Percentiles rank a stretch among this genome's conserved stretches.
phyloP scores from a whole-genome alignment of 2,329 filamentous ascomycete species.

The Colletotrichum caudatum region DNA sequence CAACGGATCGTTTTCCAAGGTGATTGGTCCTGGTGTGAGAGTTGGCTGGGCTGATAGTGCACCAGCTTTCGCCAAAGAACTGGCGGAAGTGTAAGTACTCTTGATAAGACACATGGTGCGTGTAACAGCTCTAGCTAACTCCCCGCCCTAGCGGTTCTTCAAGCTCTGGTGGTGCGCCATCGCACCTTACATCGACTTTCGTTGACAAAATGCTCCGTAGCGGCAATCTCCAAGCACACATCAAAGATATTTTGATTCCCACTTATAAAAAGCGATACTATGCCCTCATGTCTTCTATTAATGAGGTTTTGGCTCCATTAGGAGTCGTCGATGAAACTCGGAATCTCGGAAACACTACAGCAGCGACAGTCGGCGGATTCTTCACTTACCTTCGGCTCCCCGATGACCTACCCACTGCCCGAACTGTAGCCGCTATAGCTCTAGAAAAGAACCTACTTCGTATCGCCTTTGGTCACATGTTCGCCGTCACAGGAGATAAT shows the following conservation, averaged over 20 bases:
- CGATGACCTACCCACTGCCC: constrained; percentile 1
- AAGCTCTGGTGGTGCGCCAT: constrained; percentile 46
- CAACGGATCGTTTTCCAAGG: constrained; percentile 94
- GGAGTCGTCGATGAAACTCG: not conserved
- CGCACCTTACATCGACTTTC: constrained; percentile 14
- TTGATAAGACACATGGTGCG: not conserved
- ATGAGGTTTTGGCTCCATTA: constrained; percentile 42
- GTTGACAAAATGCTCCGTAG: constrained; percentile 43
- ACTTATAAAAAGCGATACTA: constrained; percentile 43
- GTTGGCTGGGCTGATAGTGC: constrained; percentile 88
- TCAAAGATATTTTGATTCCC: constrained; percentile 42
- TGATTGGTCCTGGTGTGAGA: constrained; percentile 82
- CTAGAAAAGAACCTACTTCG: constrained; percentile 73
- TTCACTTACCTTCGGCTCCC: constrained; percentile 74
- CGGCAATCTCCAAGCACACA: constrained; percentile 43
- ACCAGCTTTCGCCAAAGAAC: constrained; percentile 62
- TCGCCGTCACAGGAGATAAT: constrained; percentile 72
- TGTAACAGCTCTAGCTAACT: constrained; percentile 26
- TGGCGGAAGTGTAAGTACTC: constrained; percentile 65
- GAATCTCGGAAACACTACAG: not conserved
- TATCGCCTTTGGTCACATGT: constrained; percentile 76
- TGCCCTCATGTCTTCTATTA: constrained; percentile 40
- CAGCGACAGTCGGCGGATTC: constrained; percentile 64
- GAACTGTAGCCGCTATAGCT: constrained; percentile 61
- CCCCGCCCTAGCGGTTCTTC: not conserved